Conservation (phyloP, 768 basidiomycete genomes). For the Leccinum barrowsii region DNA sequence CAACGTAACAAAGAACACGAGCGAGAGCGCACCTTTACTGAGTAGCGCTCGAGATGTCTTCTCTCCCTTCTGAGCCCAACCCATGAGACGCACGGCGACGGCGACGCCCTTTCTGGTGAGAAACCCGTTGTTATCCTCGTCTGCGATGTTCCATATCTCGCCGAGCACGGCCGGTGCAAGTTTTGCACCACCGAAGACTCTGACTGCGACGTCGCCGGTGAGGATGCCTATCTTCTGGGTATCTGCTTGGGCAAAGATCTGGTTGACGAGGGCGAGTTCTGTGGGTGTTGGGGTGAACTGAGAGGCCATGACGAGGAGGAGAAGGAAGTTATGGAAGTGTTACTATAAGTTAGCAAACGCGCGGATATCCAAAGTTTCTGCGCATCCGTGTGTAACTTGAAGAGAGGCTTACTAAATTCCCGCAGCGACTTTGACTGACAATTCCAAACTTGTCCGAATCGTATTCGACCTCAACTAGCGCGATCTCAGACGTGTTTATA, state of each 20-base stretch:
- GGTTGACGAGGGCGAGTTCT: conserved; percentile 60
- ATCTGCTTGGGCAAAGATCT: conserved; percentile 73
- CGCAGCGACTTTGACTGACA: conserved; percentile 1
- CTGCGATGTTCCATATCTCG: conserved; percentile 91
- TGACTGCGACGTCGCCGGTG: conserved; percentile 89
- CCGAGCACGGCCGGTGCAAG: conserved; percentile 76
- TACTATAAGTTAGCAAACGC: conserved; percentile 17
- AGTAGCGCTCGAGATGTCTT: conserved; percentile 58
- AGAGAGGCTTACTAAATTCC: not conserved
- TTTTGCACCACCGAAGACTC: conserved; percentile 79
- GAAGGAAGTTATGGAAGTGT: conserved; percentile 7
- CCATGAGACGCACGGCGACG: conserved; percentile 85
- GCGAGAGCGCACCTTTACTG: conserved; percentile 58
- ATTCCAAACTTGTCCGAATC: not conserved
- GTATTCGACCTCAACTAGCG: not conserved
- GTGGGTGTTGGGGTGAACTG: conserved; percentile 44
- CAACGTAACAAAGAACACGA: not conserved
- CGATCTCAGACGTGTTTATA: too few species aligned
- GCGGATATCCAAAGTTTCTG: conserved; percentile 10
- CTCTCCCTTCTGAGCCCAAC: conserved; percentile 88
- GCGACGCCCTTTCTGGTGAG: conserved; percentile 86
- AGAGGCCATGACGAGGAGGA: conserved; percentile 34
- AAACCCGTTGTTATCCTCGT: conserved; percentile 92
- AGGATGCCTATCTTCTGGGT: conserved; percentile 77
- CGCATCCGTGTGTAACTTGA: conserved; percentile 12